Conservation (phyloP, 1,139 yeast species). For the Saccharomyces hybrid region DNA sequence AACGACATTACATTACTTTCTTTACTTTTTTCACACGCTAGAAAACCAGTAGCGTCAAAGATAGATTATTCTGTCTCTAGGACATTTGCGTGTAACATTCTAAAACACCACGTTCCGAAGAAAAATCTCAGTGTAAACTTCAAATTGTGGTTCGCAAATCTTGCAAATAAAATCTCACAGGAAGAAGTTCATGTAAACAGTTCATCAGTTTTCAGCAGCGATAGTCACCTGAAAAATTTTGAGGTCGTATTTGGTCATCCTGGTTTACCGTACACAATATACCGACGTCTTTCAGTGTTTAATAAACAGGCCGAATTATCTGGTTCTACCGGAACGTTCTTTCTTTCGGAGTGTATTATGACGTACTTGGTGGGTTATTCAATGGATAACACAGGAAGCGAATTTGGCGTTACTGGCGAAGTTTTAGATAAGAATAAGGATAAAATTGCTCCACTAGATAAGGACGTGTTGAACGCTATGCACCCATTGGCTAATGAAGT, state of each 20-base stretch:
- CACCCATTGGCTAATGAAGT: constrained; percentile 1
- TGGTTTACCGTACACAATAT: neutral
- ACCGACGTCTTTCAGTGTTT: neutral
- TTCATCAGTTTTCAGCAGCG: neutral
- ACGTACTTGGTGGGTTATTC: neutral
- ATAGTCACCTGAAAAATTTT: neutral
- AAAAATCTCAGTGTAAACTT: constrained; percentile 8
- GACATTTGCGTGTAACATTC: neutral
- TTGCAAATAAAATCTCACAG: neutral
- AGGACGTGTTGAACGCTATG: constrained; percentile 4
- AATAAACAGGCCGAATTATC: neutral
- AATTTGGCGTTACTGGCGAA: neutral
- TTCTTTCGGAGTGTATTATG: neutral
- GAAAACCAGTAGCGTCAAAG: neutral
- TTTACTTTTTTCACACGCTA: constrained; percentile 8
- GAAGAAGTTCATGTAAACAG: neutral
- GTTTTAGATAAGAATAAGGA: neutral
- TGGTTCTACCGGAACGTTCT: neutral
- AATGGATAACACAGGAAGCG: neutral
- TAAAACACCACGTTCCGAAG: constrained; percentile 6
- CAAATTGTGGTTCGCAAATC: constrained; percentile 11
- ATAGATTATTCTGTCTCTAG: neutral
- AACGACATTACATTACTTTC: constrained; percentile 9
- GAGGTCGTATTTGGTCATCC: neutral
- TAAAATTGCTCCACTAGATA: neutral